Evolutionary conservation across 495 filamentous ascomycete species (phyloP).

Genomic region (Podospora tetraspora): DNA sequence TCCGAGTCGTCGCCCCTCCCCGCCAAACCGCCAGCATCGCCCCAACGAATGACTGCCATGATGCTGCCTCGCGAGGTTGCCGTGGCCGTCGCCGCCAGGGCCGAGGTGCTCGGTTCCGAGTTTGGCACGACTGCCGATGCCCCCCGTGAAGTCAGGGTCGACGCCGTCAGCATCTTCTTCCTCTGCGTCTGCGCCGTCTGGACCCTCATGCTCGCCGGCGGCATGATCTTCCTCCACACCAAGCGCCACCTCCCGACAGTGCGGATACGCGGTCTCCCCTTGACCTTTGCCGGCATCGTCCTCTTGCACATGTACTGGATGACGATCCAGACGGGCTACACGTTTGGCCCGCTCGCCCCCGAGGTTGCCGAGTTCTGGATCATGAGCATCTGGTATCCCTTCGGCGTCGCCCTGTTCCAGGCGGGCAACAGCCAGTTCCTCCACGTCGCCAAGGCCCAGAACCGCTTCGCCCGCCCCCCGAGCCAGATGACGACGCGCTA

Average conservation of each 20-base stretch:
- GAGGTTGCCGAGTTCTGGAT: slow-evolving; percentile 57
- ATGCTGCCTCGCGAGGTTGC: slow-evolving; percentile 19
- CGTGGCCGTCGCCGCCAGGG: slow-evolving; percentile 5
- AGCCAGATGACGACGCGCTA: slow-evolving; percentile 23
- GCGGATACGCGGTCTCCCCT: slow-evolving; percentile 56
- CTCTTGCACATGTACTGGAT: slow-evolving; percentile 62
- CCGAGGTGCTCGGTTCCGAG: slow-evolving; percentile 24
- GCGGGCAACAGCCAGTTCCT: slow-evolving; percentile 62
- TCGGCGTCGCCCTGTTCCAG: slow-evolving; percentile 67
- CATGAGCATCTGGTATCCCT: slow-evolving; percentile 66
- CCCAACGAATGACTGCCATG: slow-evolving; percentile 17
- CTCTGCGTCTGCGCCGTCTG: slow-evolving; percentile 44
- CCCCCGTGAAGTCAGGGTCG: slow-evolving; percentile 20
- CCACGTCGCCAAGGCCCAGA: slow-evolving; percentile 53
- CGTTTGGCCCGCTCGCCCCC: slow-evolving; percentile 54
- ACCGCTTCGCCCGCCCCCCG: slow-evolving; percentile 31
- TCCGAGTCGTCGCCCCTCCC: not conserved
- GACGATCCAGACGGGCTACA: slow-evolving; percentile 55
- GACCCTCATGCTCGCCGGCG: slow-evolving; percentile 49
- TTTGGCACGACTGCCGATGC: slow-evolving; percentile 30
- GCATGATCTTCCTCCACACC: slow-evolving; percentile 49
- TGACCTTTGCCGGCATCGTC: slow-evolving; percentile 54
- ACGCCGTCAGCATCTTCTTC: slow-evolving; percentile 29
- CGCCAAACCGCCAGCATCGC: not conserved
- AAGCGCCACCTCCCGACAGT: slow-evolving; percentile 55